Evolutionary conservation across 495 filamentous ascomycete species (phyloP).

Genomic region (Aspergillus leporis): DNA sequence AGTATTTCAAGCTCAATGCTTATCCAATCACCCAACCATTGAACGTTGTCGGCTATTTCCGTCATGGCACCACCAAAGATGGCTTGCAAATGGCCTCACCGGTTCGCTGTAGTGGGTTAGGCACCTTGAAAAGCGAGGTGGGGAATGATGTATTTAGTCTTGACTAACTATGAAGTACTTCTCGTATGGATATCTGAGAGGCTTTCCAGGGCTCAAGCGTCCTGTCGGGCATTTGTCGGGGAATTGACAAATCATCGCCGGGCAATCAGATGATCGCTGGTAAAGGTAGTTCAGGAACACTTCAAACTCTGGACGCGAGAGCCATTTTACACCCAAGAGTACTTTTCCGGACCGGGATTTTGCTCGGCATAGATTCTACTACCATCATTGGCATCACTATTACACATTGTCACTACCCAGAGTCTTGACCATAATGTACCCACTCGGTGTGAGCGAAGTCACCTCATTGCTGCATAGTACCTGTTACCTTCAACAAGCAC

Average conservation of each 20-base stretch:
- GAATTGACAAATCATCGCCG: slow-evolving; percentile 26
- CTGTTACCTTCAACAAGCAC: background rate
- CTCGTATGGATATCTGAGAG: too few relatives aligned
- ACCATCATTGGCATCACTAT: background rate
- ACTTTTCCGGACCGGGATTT: too few relatives aligned
- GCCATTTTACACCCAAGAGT: too few relatives aligned
- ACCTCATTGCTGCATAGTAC: background rate
- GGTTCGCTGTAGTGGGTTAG: background rate
- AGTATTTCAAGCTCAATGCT: too few relatives aligned
- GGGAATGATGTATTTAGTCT: too few relatives aligned
- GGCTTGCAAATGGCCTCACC: background rate
- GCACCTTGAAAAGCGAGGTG: background rate
- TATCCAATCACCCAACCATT: background rate
- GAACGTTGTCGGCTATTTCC: background rate
- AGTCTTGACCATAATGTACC: background rate
- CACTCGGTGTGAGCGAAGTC: background rate
- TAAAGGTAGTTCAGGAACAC: background rate
- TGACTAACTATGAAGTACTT: too few relatives aligned
- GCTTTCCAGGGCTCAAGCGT: too few relatives aligned
- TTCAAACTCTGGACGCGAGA: background rate
- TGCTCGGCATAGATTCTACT: background rate
- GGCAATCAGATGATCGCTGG: slow-evolving; percentile 17
- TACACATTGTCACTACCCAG: background rate
- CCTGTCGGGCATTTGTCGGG: slow-evolving; percentile 37
- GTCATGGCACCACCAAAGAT: background rate